Evolutionary conservation across 176 grass and related monocot genomes (phyloP), one percentile per base, ranked within the genome.

Genomic region (Oryza rufipogon): DNA sequence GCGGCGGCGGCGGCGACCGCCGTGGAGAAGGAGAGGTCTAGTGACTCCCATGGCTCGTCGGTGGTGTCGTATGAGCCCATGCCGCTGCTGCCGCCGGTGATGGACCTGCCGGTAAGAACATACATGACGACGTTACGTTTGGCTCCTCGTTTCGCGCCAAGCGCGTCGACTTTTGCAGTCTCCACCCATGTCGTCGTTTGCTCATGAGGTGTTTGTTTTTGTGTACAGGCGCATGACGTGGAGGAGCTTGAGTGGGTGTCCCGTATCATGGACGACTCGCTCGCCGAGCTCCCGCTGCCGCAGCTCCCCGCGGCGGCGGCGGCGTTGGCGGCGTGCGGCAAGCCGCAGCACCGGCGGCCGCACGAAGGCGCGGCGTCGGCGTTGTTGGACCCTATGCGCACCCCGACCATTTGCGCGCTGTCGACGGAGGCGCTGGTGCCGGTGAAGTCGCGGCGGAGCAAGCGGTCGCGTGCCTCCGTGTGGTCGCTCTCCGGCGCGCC

Each of bases 191-290:
- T 41, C 20, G 70, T n/a, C 16, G 15, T 72, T 49, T 22, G 9
- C 44, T 78, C 75, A 85, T 6, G 82, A 63, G 64, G 76, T 38
- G 39, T 71, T 86, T 68, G 39, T 41, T 41, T 39, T 1, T 41
- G 39, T 56, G 14, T 10, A 56, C 79, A 99, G 96, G 83, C 86
- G 70, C 93, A 92, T 49, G 96, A 96, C 77, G 89, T 86, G 6
- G 93, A 92, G 84, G 96, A 99, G 49, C 81, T 99, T 2, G 96
- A 99, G 70, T 99, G 96, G 96, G 86, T 96, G 23, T 99, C 96
- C 12, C 74, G 87, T 56, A 92, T 99, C 84, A 99, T 94, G 86
- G 93, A 96, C 74, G 93, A 99, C 78, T 93, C 96, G 44, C 61
- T 90, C 1, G 80, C 81, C 13, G 96, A 99, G 90, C 84, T 96